Base-by-base conservation (phyloP, 139 green algal species). In the Limnomonas spitsbergensis region DNA sequence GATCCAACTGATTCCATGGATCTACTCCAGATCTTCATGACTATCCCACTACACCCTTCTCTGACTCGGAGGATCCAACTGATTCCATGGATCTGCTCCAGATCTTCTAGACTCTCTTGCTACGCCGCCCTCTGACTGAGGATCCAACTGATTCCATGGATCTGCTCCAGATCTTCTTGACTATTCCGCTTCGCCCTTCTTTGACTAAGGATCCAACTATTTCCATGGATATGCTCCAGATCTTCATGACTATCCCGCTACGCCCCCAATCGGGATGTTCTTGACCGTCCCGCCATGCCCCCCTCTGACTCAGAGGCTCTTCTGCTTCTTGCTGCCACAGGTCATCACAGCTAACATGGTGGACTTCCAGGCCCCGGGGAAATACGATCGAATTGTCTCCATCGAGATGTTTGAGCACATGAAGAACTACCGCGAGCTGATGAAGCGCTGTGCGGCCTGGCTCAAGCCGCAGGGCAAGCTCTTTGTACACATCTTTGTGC, bases 351-450 rank as follows among this genome's bases (percentile, higher is more conserved):
- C 79, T 52, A 85, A 88, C 73, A 76, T 88, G 76, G 76, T 85
- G 6, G 36, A 91, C 61, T 81, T 84, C n/a, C 40, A 85, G 72
- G 66, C 82, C 1, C 82, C 83, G 2, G 67, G 53, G 24, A 66
- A 39, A 6, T 78, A 92, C 83, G 92, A 99, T 80, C 83, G 95
- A 2, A 86, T 98, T 3, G 82, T 98, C 36, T 95, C 89, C 2
- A 91, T 99, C n/a, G 95, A 99, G 85, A 97, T 97, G 92, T 97
- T 99, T 83, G 95, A 98, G 87, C 91, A 96, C 90, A 96, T 96
- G 92, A 94, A 95, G 82, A 91, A 91, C 78, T 91, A 91, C 68
- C 70, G 72, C 77, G 86, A 87, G 78, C 81, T 97, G 37, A 86
- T 98, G 74, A 26, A 69, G 3, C 87, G 90, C 54, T 82, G 95